Conservation (phyloP, 805 yeast species). For the Blastobotrys parvus region DNA sequence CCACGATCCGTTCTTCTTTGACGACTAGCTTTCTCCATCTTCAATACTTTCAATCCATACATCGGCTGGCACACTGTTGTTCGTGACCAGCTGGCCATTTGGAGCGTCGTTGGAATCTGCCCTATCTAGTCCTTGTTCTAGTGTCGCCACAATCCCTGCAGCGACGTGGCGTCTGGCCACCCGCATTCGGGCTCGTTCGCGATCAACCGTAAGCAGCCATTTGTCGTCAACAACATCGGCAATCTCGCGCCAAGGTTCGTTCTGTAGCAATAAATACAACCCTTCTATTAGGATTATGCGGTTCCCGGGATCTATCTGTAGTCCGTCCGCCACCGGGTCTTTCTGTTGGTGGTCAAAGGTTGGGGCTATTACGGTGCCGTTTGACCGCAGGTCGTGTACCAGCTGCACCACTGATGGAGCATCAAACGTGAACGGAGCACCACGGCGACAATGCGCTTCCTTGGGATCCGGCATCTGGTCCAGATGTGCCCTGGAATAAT, state of each 20-base stretch:
- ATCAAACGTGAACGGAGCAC: conserved; percentile 84
- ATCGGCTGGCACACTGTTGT: conserved; percentile 24
- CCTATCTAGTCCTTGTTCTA: conserved; percentile 30
- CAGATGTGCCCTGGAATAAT: conserved; percentile 44
- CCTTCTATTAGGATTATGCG: conserved; percentile 69
- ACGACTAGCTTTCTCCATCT: conserved; percentile 1
- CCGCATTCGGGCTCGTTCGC: conserved; percentile 41
- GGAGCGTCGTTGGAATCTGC: conserved; percentile 45
- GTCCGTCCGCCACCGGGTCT: conserved; percentile 59
- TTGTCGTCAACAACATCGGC: conserved; percentile 31
- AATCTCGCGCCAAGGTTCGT: conserved; percentile 52
- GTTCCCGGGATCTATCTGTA: conserved; percentile 37
- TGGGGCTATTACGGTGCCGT: conserved; percentile 34
- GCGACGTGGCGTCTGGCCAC: conserved; percentile 55
- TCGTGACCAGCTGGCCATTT: conserved; percentile 45
- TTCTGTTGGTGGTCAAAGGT: conserved; percentile 60
- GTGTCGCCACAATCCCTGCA: conserved; percentile 29
- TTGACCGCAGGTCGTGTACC: conserved; percentile 23
- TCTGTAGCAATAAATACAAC: conserved; percentile 52
- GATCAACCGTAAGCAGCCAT: conserved; percentile 42
- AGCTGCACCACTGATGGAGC: conserved; percentile 37
- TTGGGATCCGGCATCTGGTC: conserved; percentile 45
- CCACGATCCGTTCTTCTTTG: conserved; percentile 18
- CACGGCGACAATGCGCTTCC: conserved; percentile 57
- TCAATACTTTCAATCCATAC: conserved; percentile 14